Percentiles rank a stretch among this genome's conserved stretches.
Evolutionary conservation across 192 early-diverging fungal species (phyloP).

Genomic region (Pecoramyces ruminantium): DNA sequence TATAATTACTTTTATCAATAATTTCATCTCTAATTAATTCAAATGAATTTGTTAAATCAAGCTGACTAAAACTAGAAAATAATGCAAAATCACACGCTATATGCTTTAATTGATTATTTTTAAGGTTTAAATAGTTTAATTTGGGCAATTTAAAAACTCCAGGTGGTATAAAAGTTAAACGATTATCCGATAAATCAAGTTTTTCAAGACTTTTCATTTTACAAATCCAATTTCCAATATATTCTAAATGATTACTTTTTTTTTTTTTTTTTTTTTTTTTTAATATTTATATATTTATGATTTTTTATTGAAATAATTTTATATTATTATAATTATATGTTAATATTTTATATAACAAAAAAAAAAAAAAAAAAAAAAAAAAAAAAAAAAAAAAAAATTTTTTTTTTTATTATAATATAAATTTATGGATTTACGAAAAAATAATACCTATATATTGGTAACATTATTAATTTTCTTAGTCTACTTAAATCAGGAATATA

Average conservation of each 20-base stretch:
- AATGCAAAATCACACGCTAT: not conserved
- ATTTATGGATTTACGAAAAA: too few species aligned
- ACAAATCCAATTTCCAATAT: not conserved
- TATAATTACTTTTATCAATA: not conserved
- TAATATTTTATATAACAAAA: too few species aligned
- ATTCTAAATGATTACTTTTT: not conserved
- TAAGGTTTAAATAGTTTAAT: not conserved
- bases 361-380: too few species aligned
- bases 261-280: not conserved
- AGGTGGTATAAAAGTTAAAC: not conserved
- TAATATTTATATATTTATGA: too few species aligned
- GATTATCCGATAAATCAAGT: not conserved
- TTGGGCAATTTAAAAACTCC: not conserved
- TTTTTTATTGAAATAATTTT: too few species aligned
- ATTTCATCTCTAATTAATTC: not conserved
- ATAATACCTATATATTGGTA: not conserved
- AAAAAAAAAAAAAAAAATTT: not conserved
- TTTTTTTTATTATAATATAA: too few species aligned
- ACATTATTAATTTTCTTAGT: not conserved
- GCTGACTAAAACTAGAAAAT: not conserved
- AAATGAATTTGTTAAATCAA: not conserved
- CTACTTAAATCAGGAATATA: not conserved
- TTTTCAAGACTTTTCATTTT: not conserved
- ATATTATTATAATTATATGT: too few species aligned
- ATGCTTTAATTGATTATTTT: not conserved